A percentile compares a stretch with the other conserved stretches of the same genome.
Conservation (phyloP, 805 yeast genomes). For the Nakazawaea holstii region DNA sequence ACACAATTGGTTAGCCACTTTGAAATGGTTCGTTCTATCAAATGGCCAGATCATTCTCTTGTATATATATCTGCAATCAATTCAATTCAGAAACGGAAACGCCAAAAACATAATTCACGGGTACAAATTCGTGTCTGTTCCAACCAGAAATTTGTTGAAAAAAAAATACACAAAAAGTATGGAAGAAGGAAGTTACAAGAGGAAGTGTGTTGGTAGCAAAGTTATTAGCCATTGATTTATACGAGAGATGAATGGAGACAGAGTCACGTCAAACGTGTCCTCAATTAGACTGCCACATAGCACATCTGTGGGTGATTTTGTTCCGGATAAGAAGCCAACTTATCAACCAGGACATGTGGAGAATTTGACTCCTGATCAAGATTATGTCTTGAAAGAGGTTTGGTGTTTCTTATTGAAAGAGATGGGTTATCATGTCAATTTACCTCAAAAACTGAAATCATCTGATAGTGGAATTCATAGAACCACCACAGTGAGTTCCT, state of each 20-base stretch:
- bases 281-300: background rate
- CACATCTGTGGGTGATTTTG: conserved; percentile 3
- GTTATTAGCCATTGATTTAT: too few species aligned
- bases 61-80: background rate
- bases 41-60: conserved; percentile 4
- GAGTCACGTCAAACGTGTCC: conserved; percentile 1
- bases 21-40: conserved; percentile 14
- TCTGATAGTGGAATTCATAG: conserved; percentile 14
- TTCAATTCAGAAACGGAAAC: too few species aligned
- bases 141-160: too few species aligned
- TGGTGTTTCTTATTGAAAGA: conserved; percentile 63
- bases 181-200: too few species aligned
- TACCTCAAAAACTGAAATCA: conserved; percentile 13
- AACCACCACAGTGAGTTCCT: conserved; percentile 20
- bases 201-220: too few species aligned
- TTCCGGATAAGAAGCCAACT: conserved; percentile 6
- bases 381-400: conserved; percentile 56
- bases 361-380: conserved; percentile 51
- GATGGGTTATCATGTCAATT: conserved; percentile 43
- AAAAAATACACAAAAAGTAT: too few species aligned
- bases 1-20: conserved; percentile 46
- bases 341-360: conserved; percentile 35
- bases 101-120: too few species aligned
- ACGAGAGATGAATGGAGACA: background rate
- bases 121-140: too few species aligned